Evolutionary conservation across 345 rosid species (phyloP).

Genomic region (Turritis glabra): DNA sequence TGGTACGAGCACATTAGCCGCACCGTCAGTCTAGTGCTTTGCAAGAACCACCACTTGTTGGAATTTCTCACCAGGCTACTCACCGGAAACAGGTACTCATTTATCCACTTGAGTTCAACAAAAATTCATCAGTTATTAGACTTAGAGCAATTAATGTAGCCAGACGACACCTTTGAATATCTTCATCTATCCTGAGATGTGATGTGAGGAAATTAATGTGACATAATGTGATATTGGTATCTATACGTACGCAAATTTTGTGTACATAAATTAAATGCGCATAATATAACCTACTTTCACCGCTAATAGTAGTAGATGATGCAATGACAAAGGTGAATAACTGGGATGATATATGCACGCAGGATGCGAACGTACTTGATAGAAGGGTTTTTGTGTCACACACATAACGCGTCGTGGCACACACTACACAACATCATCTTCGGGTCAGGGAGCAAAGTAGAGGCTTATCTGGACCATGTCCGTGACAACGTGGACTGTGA

Average conservation of each 20-base stretch:
- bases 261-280: neutral
- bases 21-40: conserved; percentile 74
- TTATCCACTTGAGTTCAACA: neutral
- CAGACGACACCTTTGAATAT: neutral
- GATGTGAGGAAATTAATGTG: conserved; percentile 13
- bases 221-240: too few relatives aligned
- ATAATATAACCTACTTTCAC: neutral
- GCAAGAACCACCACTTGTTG: conserved; percentile 92
- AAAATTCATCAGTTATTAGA: neutral
- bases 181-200: neutral
- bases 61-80: conserved; percentile 77
- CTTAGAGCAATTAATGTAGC: neutral
- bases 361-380: conserved; percentile 83
- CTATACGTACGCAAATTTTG: neutral
- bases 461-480: conserved; percentile 67
- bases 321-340: conserved; percentile 12
- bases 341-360: conserved; percentile 30
- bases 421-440: conserved; percentile 94
- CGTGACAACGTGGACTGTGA: conserved; percentile 63
- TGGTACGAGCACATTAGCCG: conserved; percentile 96
- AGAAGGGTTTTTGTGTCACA: conserved; percentile 95
- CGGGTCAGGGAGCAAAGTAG: conserved; percentile 83
- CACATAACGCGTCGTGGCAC: conserved; percentile 95
- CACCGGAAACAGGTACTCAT: conserved; percentile 75
- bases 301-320: neutral